Base-by-base conservation (phyloP, 2,329 filamentous ascomycete genomes). In the Fusarium sarcochroum region DNA sequence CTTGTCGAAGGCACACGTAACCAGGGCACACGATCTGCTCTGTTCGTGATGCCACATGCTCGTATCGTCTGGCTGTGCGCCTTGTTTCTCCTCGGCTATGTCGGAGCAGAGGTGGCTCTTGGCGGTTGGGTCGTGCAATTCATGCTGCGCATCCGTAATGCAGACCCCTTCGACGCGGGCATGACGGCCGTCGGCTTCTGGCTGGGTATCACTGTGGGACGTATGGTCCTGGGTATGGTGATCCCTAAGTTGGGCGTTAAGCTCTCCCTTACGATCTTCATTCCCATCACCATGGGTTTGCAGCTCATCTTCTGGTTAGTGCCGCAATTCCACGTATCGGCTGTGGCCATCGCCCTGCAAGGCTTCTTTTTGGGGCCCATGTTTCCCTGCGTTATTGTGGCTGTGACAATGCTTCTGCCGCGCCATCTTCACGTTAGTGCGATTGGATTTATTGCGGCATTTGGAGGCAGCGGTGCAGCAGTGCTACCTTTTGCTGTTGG, bases 111-210 rank as follows among this genome's bases (percentile, higher is more conserved):
- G 77, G 90, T 92, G 30, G 89, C 90, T 0, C 84, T 94, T 0
- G 91, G 91, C n/a, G 93, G 93, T 6, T 96, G 93, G 93, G 91
- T 96, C 56, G 90, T 94, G 47, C 89, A 89, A 5, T 95, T 96
- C 78, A 95, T 96, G 91, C 88, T 93, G 30, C 85, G 88, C 37
- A 89, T 93, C 14, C 87, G 93, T 10, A 78, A 89, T 9, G 92
- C 89, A 1, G 84, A 81, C 11, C 80, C 87, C 0, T 94, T 94
- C 67, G 87, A 88, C 0, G 89, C 89, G 25, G 91, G 92, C 11
- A 91, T 94, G 84, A 89, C 89, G 0, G 89, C 90, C 0, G 93
- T 91, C 1, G 92, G 92, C 0, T 95, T 93, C 78, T 96, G 92
- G 93, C 84, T 93, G 13, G 93, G 93, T 0, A 85, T 96, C 63